phyloP scores from a whole-genome alignment of 495 filamentous ascomycete species.

The Daldinia vernicosa region DNA sequence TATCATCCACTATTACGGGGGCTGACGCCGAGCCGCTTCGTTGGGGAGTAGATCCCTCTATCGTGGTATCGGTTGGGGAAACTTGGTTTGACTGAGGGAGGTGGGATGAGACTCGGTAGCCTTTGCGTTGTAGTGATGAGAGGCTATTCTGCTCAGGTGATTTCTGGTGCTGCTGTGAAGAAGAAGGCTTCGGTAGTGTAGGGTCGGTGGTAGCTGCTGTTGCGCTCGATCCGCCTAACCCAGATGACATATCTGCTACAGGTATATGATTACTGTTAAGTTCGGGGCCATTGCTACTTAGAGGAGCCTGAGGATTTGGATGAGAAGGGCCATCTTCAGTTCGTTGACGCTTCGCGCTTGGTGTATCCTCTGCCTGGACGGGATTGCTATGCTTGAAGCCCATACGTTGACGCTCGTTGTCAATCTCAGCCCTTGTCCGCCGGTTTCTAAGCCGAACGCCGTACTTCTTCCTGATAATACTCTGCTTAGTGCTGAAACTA shows the following conservation, averaged over 20 bases:
- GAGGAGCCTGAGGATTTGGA: constrained; percentile 11
- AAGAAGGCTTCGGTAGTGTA: constrained; percentile 32
- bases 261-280: constrained; percentile 43
- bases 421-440: constrained; percentile 55
- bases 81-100: constrained; percentile 11
- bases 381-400: constrained; percentile 40
- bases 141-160: constrained; percentile 31
- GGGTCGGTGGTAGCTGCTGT: constrained; percentile 48
- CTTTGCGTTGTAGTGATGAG: constrained; percentile 39
- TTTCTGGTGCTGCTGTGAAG: neutral
- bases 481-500: constrained; percentile 59
- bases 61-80: constrained; percentile 14
- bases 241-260: constrained; percentile 45
- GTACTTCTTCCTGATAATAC: constrained; percentile 59
- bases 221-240: constrained; percentile 44
- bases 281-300: constrained; percentile 40
- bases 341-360: constrained; percentile 39
- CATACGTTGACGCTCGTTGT: constrained; percentile 52
- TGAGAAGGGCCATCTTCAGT: constrained; percentile 26
- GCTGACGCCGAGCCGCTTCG: constrained; percentile 34
- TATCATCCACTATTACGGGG: constrained; percentile 43
- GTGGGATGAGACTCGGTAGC: constrained; percentile 44
- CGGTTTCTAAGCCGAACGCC: constrained; percentile 57
- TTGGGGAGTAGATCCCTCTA: constrained; percentile 8
- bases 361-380: constrained; percentile 22